Base-by-base conservation (phyloP, 2,329 filamentous ascomycete species). In the Emergomyces orientalis region DNA sequence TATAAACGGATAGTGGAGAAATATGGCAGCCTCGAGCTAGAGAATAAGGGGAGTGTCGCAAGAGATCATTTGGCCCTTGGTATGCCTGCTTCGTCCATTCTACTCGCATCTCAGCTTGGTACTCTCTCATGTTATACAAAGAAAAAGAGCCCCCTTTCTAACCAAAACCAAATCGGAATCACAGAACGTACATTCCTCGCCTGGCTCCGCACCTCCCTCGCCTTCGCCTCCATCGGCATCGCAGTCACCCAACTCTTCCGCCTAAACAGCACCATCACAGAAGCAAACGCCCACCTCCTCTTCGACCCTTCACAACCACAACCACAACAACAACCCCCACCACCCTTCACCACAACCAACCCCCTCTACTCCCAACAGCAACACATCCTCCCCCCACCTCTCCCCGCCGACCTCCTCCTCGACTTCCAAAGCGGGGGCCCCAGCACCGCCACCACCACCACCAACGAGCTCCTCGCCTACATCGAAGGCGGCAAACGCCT, bases 161-260 rank as follows among this genome's bases (percentile, higher is more conserved):
- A 61, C 47, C 25, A 39, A 43, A 22, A 9, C 13, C 11, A 56
- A 62, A 0, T 1, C 45, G 3, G n/a, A n/a, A 13, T 37, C 45
- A 51, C 66, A 85, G 85, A 88, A 73, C 81, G 85, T 49, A 88
- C 85, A n/a, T 88, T 87, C 73, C 79, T 88, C 51, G 85, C 85
- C 65, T 88, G 85, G 85, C 79, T 88, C 63, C 81, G 85, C 61
- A 88, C 85, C 19, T 86, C 83, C 17, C 78, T 88, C 61, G 83
- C 84, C 60, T 88, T 88, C 71, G 85, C 85, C 19, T 82, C 79
- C 62, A 87, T 88, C 68, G 85, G 85, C 61, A 86, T 88, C 54
- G 85, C 85, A 30, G 78, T 87, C 51, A 87, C 85, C 1, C 85
- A 87, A 67, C 80, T 88, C 60, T 87, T 87, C 75, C 83, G 85